Conservation (phyloP, 106 monocot genomes). For the Vanilla planifolia region DNA sequence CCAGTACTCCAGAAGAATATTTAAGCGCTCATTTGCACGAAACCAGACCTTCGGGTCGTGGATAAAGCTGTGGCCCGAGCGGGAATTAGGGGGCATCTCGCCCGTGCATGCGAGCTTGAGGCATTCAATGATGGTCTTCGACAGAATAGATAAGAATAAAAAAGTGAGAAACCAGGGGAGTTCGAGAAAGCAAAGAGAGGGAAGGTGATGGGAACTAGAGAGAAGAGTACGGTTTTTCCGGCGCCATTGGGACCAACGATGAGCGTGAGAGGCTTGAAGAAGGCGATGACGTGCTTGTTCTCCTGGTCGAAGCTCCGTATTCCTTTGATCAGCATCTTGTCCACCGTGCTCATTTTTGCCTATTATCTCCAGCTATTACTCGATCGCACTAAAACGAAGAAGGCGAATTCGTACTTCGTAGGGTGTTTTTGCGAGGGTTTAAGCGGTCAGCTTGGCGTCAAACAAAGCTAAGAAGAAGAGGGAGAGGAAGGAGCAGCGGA, state of each 20-base stretch:
- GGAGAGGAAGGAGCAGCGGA: background rate
- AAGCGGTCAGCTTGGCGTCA: background rate
- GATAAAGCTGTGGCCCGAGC: constrained; percentile 96
- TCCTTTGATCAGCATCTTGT: constrained; percentile 99
- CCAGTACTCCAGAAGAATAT: background rate
- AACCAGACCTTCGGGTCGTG: constrained; percentile 86
- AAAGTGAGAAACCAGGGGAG: background rate
- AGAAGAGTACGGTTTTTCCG: constrained; percentile 69
- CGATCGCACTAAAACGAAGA: too few relatives aligned
- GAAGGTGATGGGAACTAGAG: background rate
- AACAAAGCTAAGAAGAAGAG: background rate
- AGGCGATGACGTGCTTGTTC: constrained; percentile 98
- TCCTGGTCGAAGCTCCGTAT: constrained; percentile 98
- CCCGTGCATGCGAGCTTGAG: constrained; percentile 90
- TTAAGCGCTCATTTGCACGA: background rate
- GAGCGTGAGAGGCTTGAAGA: constrained; percentile 96
- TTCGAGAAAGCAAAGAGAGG: background rate
- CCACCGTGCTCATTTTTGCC: constrained; percentile 90
- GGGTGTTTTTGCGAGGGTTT: constrained; percentile 3
- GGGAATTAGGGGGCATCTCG: constrained; percentile 92
- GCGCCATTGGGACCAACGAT: constrained; percentile 99
- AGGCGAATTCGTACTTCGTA: background rate
- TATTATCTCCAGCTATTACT: background rate
- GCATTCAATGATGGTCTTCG: constrained; percentile 96
- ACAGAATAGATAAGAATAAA: background rate